These are phyloP conservation scores for Chloris gayana DNA, from an alignment of 176 grass and related monocot genomes.

Conservation along the genomic window DNA sequence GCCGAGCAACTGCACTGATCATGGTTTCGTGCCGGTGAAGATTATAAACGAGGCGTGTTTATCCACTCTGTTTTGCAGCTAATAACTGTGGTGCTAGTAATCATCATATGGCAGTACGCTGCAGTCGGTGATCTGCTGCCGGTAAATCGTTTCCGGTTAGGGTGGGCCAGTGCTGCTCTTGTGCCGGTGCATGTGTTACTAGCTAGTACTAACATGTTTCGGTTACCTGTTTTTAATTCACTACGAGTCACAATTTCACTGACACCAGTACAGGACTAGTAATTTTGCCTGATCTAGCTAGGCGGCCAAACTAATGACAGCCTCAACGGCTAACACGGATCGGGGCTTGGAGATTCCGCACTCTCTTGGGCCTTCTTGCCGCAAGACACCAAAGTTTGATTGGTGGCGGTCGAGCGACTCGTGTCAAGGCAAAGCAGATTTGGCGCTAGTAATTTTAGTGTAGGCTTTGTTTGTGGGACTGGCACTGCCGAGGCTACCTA, in stretches of 20 bases:
- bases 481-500: background rate
- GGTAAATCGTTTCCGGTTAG: background rate
- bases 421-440: conserved; percentile 16
- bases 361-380: conserved; percentile 37
- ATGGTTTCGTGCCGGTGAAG: background rate
- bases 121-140: conserved; percentile 7
- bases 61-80: background rate
- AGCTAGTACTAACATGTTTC: background rate
- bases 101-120: background rate
- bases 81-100: background rate
- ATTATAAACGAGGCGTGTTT: background rate
- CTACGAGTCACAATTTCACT: background rate
- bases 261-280: background rate
- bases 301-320: background rate
- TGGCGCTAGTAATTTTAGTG: conserved; percentile 1
- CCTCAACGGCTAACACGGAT: background rate
- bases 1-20: background rate
- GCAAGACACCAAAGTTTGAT: background rate
- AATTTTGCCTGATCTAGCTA: conserved; percentile 6
- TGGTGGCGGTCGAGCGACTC: background rate
- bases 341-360: conserved; percentile 33
- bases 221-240: background rate
- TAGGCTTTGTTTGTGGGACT: too few species aligned
- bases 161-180: background rate
- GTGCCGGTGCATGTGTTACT: background rate